Percentiles rank a stretch among this genome's conserved stretches.
These are phyloP conservation scores for Trichoderma koningiopsis DNA, from an alignment of 2,329 filamentous ascomycete species.

Conservation along the genomic window DNA sequence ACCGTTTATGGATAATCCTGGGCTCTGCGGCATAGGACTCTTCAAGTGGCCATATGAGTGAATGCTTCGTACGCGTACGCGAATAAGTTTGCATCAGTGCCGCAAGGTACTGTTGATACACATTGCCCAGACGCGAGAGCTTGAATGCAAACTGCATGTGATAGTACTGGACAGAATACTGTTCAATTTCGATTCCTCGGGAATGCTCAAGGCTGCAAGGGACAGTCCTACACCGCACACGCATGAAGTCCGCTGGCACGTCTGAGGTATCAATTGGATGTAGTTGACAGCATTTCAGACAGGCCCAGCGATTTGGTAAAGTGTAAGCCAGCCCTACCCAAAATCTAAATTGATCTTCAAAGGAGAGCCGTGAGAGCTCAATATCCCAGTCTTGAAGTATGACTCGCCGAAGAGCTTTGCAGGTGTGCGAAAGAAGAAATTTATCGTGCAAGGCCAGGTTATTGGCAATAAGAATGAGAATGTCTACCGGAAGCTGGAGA, in stretches of 20 bases:
- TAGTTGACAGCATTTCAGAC: conserved; percentile 1
- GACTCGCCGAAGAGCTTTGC: not conserved
- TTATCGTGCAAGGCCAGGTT: not conserved
- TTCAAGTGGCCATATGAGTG: not conserved
- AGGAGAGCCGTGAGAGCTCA: not conserved
- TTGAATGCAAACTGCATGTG: not conserved
- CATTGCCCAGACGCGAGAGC: conserved; percentile 1
- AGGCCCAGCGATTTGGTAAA: not conserved
- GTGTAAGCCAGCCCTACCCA: conserved; percentile 7
- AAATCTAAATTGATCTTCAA: not conserved
- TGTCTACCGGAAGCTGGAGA: conserved; percentile 8
- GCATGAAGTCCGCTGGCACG: not conserved
- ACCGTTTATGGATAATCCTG: not conserved
- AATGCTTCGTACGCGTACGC: not conserved
- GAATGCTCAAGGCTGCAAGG: not conserved
- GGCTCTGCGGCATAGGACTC: not conserved
- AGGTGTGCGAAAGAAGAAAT: conserved; percentile 14
- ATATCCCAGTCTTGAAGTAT: not conserved
- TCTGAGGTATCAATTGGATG: not conserved
- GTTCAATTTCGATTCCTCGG: not conserved
- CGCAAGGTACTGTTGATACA: not conserved
- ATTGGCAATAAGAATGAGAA: not conserved
- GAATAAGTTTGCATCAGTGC: not conserved
- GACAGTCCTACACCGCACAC: too few relatives aligned
- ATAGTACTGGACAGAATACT: not conserved